Evolutionary conservation across 192 early-diverging fungal species (phyloP).

Genomic region (Dissophora globulifera): DNA sequence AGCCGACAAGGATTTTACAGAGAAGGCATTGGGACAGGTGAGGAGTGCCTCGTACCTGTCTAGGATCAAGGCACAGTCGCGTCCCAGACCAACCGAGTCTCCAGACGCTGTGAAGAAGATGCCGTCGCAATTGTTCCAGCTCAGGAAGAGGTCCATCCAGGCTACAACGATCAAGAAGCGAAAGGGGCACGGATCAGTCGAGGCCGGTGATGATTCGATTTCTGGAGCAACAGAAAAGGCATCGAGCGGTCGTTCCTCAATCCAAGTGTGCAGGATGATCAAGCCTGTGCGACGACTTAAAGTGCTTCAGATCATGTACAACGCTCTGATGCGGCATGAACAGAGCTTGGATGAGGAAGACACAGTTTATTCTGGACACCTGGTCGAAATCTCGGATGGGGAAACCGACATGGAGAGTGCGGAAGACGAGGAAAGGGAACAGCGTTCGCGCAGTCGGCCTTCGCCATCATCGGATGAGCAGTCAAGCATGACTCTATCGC

Average conservation of each 20-base stretch:
- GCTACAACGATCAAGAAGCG: neutral
- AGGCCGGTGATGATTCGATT: neutral
- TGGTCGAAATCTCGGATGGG: neutral
- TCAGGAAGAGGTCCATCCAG: slow-evolving; percentile 11
- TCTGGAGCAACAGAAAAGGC: neutral
- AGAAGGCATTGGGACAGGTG: slow-evolving; percentile 24
- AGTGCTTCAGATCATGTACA: slow-evolving; percentile 48
- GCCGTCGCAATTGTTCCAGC: slow-evolving; percentile 26
- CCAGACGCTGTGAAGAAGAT: neutral
- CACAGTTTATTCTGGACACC: neutral
- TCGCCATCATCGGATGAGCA: neutral
- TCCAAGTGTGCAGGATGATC: slow-evolving; percentile 44
- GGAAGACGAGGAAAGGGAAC: neutral
- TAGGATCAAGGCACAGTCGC: slow-evolving; percentile 2
- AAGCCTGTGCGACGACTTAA: slow-evolving; percentile 48
- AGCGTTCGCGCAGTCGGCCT: too few relatives aligned
- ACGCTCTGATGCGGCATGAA: slow-evolving; percentile 26
- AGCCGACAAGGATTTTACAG: slow-evolving; percentile 17
- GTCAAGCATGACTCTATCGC: neutral
- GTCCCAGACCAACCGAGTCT: neutral
- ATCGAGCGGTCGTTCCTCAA: neutral
- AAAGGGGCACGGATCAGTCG: neutral
- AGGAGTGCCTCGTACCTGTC: slow-evolving; percentile 24
- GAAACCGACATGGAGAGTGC: neutral
- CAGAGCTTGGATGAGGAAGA: neutral